Evolutionary conservation across 2,329 filamentous ascomycete genomes (phyloP), one percentile per base, ranked within the genome.

Genomic region (Phaeoacremonium minimum): DNA sequence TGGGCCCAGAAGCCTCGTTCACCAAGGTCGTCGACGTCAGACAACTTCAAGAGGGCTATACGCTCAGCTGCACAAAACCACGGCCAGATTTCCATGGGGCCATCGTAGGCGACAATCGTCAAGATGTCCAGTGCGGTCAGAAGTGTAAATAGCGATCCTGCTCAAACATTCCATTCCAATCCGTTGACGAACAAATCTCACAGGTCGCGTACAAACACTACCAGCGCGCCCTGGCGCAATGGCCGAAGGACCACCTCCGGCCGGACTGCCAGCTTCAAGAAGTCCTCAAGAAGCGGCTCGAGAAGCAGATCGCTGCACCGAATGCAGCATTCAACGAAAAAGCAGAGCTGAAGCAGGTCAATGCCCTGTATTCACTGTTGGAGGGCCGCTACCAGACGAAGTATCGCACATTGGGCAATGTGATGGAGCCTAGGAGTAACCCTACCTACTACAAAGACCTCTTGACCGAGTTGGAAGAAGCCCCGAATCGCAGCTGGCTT

Each of bases 361-460:
- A 80, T 50, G 77, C 75, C 3, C 54, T 84, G 18, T 73, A 75
- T 46, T 71, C 75, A 12, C 63, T 84, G 26, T 55, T 82, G 7
- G 70, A 75, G 49, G 68, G 83, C 56, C 68, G 76, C 30, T 83
- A 79, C 55, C 69, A 66, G 51, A 68, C 64, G 36, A 69, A 66
- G 68, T 72, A 75, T 46, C 63, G 62, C 15, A 51, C 71, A 11
- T 68, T 58, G n/a, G 69, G 71, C 28, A 58, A 59, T 4, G 58
- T 83, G 30, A 59, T 83, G 39, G 58, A 66, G 36, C 80, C 81
- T 12, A 69, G 67, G 53, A 80, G 76, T 49, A 77, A 83, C 46
- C 80, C 80, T 26, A 74, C 70, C 0, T 81, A 85, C 53, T 85
- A 81, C 50, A 56, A 64, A 15, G 74, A 82, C 45, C 56, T 85